Conservation (phyloP, 2,329 filamentous ascomycete species). For the Massarina eburnea region DNA sequence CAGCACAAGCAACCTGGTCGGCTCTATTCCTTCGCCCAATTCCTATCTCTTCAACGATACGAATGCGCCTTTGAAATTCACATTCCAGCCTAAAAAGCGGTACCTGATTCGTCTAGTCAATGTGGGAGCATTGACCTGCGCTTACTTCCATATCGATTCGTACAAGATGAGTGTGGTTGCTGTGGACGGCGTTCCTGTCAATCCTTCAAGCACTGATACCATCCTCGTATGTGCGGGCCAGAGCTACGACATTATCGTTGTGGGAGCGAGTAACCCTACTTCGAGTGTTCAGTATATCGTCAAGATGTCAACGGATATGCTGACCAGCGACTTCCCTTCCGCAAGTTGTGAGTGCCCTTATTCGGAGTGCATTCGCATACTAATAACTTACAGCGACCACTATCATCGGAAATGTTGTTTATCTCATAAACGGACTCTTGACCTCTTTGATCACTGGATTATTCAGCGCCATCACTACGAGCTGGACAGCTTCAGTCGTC, state of each 20-base stretch:
- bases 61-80: constrained; percentile 48
- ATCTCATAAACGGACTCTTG: too few species aligned
- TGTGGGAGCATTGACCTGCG: constrained; percentile 34
- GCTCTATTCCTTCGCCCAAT: constrained; percentile 66
- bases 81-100: constrained; percentile 43
- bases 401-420: too few species aligned
- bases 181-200: constrained; percentile 42
- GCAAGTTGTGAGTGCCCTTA: constrained; percentile 11
- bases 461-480: neutral
- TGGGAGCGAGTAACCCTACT: neutral
- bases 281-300: constrained; percentile 59
- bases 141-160: constrained; percentile 44
- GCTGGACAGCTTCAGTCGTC: neutral
- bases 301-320: constrained; percentile 54
- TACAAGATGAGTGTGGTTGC: constrained; percentile 43
- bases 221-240: constrained; percentile 43
- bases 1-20: constrained; percentile 47
- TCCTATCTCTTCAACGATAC: constrained; percentile 72
- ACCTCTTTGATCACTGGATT: too few species aligned
- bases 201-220: constrained; percentile 40
- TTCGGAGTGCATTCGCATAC: constrained; percentile 11
- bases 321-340: constrained; percentile 44
- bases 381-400: neutral
- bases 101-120: constrained; percentile 46
- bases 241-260: constrained; percentile 28